A percentile compares a stretch with the other conserved stretches of the same genome.
phyloP scores from a whole-genome alignment of 306 rosid species.

The Herpetospermum pedunculosum region DNA sequence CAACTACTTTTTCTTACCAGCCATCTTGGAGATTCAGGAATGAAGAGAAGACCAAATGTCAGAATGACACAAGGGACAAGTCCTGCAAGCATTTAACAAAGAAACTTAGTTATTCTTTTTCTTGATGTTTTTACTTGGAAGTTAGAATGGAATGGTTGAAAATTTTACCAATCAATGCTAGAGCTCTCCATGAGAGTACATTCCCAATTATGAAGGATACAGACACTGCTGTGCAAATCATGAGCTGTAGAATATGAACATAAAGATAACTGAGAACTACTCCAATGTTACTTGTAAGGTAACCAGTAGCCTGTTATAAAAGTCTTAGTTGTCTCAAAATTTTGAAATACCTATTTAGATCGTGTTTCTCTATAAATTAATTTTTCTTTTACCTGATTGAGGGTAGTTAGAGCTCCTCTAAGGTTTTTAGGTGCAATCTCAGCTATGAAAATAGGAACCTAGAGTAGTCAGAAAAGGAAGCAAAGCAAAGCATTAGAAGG shows the following conservation, averaged over 20 bases:
- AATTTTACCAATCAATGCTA: conserved; percentile 55
- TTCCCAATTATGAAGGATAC: conserved; percentile 64
- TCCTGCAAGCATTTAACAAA: conserved; percentile 34
- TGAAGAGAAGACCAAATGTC: conserved; percentile 67
- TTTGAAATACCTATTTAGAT: neutral
- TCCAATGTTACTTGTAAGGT: neutral
- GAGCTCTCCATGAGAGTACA: conserved; percentile 63
- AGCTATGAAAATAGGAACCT: conserved; percentile 86
- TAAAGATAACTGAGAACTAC: neutral
- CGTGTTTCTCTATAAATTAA: neutral
- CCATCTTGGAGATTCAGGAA: conserved; percentile 99
- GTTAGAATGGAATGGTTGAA: neutral
- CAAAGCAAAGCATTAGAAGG: neutral
- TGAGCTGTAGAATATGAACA: conserved; percentile 34
- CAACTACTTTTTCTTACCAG: conserved; percentile 38
- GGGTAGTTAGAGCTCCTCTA: conserved; percentile 68
- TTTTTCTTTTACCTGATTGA: conserved; percentile 53
- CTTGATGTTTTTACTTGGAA: neutral
- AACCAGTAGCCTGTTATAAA: neutral
- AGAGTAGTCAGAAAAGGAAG: neutral
- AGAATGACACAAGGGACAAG: conserved; percentile 63
- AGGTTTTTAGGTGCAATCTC: conserved; percentile 90
- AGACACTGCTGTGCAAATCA: conserved; percentile 61
- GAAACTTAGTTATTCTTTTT: neutral
- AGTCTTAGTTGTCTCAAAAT: neutral